Conservation (phyloP, 768 basidiomycete species). For the Tulasnella sp. region DNA sequence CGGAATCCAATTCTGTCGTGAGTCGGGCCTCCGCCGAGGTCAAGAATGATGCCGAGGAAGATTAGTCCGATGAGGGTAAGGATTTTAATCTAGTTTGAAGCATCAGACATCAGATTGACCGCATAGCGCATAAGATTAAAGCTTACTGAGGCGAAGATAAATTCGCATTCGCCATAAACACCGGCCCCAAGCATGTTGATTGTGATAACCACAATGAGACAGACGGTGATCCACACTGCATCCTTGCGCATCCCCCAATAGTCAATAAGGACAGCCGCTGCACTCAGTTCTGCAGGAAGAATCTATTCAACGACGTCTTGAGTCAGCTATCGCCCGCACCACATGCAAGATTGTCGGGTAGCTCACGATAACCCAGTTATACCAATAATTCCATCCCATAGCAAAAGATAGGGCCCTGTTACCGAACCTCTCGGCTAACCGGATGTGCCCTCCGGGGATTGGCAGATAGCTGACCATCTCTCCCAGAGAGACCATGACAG, state of each 20-base stretch:
- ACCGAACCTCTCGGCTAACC: conserved; percentile 69
- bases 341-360: not conserved
- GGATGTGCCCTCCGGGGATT: conserved; percentile 45
- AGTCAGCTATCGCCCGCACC: not conserved
- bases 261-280: conserved; percentile 51
- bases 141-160: conserved; percentile 85
- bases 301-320: conserved; percentile 21
- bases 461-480: conserved; percentile 73
- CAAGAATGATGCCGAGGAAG: conserved; percentile 56
- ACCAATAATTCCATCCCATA: conserved; percentile 25
- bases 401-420: conserved; percentile 56
- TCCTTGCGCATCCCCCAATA: conserved; percentile 49
- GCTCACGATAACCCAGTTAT: conserved; percentile 25
- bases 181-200: conserved; percentile 58
- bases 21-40: conserved; percentile 79
- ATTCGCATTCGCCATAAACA: conserved; percentile 47
- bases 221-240: conserved; percentile 72
- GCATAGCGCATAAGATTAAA: conserved; percentile 27
- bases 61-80: conserved; percentile 54
- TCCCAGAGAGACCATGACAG: conserved; percentile 37
- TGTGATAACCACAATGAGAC: conserved; percentile 56
- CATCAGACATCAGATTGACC: not conserved
- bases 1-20: conserved; percentile 66
- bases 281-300: conserved; percentile 15
- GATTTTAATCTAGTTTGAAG: conserved; percentile 6